A percentile compares a stretch with the other conserved stretches of the same genome.
Evolutionary conservation across 352 stramenopile species (phyloP).

Genomic region (Pythium coloratum): DNA sequence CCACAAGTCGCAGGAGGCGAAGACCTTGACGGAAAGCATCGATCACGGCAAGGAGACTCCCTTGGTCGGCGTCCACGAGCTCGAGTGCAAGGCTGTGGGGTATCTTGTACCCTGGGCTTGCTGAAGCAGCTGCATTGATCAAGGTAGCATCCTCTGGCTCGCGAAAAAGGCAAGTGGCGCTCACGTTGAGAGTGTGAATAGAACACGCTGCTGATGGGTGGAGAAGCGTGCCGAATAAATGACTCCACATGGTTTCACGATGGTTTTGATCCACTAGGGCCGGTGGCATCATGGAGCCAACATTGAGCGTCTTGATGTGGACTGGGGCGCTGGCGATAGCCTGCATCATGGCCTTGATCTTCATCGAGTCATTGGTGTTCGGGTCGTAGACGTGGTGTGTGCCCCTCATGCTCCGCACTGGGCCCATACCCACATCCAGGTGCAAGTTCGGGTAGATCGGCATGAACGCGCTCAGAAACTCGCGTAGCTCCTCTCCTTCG

Average conservation of each 20-base stretch:
- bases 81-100: slow-evolving; percentile 12
- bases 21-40: slow-evolving; percentile 7
- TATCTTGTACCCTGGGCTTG: slow-evolving; percentile 4
- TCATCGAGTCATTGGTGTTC: background rate
- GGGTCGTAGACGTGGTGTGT: background rate
- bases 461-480: background rate
- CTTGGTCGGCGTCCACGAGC: slow-evolving; percentile 4
- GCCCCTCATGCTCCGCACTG: background rate
- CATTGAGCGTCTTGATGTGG: slow-evolving; percentile 4
- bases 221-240: slow-evolving; percentile 14
- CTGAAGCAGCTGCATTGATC: background rate
- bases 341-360: slow-evolving; percentile 1
- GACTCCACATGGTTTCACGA: background rate
- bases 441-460: slow-evolving; percentile 13
- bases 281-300: slow-evolving; percentile 10
- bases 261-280: background rate
- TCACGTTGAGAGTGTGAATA: slow-evolving; percentile 9
- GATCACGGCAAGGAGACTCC: slow-evolving; percentile 11
- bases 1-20: slow-evolving; percentile 5
- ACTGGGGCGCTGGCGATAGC: background rate
- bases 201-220: background rate
- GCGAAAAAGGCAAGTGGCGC: background rate
- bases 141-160: background rate
- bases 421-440: slow-evolving; percentile 1
- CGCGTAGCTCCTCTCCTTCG: background rate